Evolutionary conservation across 2,329 filamentous ascomycete species (phyloP).

Genomic region (Colletotrichum shisoi): DNA sequence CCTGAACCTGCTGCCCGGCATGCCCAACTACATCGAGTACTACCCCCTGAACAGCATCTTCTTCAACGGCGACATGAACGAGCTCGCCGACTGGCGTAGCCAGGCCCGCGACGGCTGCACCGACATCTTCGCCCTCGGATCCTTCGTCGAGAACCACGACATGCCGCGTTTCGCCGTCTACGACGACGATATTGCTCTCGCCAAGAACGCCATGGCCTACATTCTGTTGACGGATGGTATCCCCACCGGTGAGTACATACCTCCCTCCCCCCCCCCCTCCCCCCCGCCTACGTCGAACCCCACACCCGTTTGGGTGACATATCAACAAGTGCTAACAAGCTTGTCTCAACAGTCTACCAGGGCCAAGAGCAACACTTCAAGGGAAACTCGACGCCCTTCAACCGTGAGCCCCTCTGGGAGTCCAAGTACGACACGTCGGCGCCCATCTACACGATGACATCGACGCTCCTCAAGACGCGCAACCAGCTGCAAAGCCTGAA

Average conservation of each 20-base stretch:
- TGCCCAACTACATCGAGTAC: slow-evolving; percentile 67
- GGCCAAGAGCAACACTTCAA: slow-evolving; percentile 70
- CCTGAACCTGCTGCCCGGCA: slow-evolving; percentile 62
- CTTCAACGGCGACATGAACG: slow-evolving; percentile 42
- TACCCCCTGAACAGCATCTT: slow-evolving; percentile 44
- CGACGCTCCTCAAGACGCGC: slow-evolving; percentile 30
- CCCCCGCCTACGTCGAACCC: no score
- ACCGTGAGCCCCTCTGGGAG: slow-evolving; percentile 68
- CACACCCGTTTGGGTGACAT: not conserved
- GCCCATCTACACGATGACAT: slow-evolving; percentile 54
- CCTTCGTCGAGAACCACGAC: slow-evolving; percentile 68
- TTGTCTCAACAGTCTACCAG: slow-evolving; percentile 59
- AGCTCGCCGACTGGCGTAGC: slow-evolving; percentile 43
- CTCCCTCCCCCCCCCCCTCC: not conserved
- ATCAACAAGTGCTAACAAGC: not conserved
- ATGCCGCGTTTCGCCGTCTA: slow-evolving; percentile 57
- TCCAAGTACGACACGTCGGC: slow-evolving; percentile 58
- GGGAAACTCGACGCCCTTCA: slow-evolving; percentile 56
- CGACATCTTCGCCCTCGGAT: slow-evolving; percentile 46
- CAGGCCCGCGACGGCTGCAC: slow-evolving; percentile 33
- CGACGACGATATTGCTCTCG: slow-evolving; percentile 62
- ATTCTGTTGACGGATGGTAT: slow-evolving; percentile 68
- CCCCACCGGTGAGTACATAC: slow-evolving; percentile 53
- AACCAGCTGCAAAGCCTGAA: slow-evolving; percentile 32
- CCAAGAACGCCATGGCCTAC: slow-evolving; percentile 68